phyloP scores from a whole-genome alignment of 2,329 filamentous ascomycete species.

The Corniculantispora saksenae region DNA sequence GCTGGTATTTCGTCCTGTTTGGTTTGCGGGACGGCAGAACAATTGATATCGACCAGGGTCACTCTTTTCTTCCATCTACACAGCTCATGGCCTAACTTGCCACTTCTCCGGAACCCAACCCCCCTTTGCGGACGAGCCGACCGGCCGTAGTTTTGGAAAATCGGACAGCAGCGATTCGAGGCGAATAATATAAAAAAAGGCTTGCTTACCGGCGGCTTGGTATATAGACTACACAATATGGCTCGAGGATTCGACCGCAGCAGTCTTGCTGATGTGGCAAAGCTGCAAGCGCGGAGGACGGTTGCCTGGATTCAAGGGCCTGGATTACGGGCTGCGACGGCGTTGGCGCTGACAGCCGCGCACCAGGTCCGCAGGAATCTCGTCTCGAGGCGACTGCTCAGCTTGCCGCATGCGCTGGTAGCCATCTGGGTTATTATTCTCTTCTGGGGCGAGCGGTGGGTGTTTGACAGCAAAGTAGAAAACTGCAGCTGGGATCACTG shows the following conservation, averaged over 20 bases:
- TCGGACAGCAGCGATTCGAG: not conserved
- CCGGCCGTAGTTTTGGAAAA: not conserved
- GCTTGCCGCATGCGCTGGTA: slow-evolving; percentile 68
- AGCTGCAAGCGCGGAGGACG: slow-evolving; percentile 32
- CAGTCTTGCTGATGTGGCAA: slow-evolving; percentile 26
- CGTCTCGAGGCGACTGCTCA: slow-evolving; percentile 53
- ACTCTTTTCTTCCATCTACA: not conserved
- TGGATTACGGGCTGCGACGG: slow-evolving; percentile 38
- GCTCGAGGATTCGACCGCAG: slow-evolving; percentile 22
- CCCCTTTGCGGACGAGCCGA: slow-evolving; percentile 16
- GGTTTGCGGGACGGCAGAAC: not conserved
- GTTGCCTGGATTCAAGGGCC: slow-evolving; percentile 45
- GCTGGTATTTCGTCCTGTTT: not conserved
- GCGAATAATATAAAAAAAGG: not conserved
- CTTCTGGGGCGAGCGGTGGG: slow-evolving; percentile 81
- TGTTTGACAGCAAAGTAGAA: slow-evolving; percentile 70
- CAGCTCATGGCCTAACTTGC: slow-evolving; percentile 14
- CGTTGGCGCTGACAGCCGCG: slow-evolving; percentile 30
- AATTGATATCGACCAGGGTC: not conserved
- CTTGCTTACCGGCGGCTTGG: not conserved
- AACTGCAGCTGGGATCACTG: slow-evolving; percentile 81
- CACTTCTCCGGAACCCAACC: not conserved
- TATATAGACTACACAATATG: slow-evolving; percentile 9
- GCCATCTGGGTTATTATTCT: slow-evolving; percentile 74
- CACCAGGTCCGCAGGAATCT: slow-evolving; percentile 44